Percentiles rank a stretch among this genome's conserved stretches.
Evolutionary conservation across 139 green algal species (phyloP).

Genomic region (Ulvella scutata): DNA sequence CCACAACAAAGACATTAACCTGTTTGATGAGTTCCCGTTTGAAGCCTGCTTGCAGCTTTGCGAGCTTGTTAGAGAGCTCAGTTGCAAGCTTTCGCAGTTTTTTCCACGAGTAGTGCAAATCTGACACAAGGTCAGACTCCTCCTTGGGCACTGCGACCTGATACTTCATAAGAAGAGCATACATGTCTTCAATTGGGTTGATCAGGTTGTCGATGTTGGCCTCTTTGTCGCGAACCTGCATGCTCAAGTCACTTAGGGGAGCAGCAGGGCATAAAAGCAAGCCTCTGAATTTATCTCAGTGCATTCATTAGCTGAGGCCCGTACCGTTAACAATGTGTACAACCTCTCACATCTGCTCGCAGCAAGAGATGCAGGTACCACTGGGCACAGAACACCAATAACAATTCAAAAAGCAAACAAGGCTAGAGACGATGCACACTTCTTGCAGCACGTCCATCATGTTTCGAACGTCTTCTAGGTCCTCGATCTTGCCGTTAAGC

Average conservation of each 20-base stretch:
- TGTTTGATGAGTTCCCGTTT: slow-evolving; percentile 83
- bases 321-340: not conserved
- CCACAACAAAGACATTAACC: slow-evolving; percentile 64
- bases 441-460: slow-evolving; percentile 73
- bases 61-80: slow-evolving; percentile 67
- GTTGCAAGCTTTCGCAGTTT: slow-evolving; percentile 70
- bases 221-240: slow-evolving; percentile 66
- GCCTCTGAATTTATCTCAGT: not conserved
- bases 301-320: not conserved
- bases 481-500: slow-evolving; percentile 65
- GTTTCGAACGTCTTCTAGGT: slow-evolving; percentile 68
- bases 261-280: not conserved
- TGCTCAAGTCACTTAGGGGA: not conserved
- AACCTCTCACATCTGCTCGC: too few relatives aligned
- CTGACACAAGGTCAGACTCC: slow-evolving; percentile 71
- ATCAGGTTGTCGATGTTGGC: slow-evolving; percentile 70
- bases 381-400: too few relatives aligned
- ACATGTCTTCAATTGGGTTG: slow-evolving; percentile 87
- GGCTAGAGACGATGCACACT: slow-evolving; percentile 10
- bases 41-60: slow-evolving; percentile 64
- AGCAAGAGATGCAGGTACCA: too few relatives aligned
- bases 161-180: slow-evolving; percentile 71
- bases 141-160: slow-evolving; percentile 75
- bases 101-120: slow-evolving; percentile 80
- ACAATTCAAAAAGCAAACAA: not conserved